These are phyloP conservation scores for Pleurotus salmoneostramineus DNA, from an alignment of 768 basidiomycete genomes.

Conservation along the genomic window DNA sequence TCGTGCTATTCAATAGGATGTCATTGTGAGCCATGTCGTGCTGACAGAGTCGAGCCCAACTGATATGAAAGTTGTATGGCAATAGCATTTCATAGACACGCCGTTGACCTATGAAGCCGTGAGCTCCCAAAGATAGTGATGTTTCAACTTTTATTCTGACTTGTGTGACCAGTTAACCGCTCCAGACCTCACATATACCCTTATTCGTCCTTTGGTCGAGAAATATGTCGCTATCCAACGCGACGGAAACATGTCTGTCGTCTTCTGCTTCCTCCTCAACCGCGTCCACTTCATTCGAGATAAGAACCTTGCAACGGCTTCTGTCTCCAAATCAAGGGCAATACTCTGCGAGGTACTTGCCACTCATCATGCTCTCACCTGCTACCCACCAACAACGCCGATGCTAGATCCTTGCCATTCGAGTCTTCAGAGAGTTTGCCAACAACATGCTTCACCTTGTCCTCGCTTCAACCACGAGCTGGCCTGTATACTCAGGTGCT, in stretches of 20 bases:
- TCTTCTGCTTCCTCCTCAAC: slow-evolving; percentile 88
- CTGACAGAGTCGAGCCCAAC: neutral
- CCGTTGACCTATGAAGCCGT: slow-evolving; percentile 82
- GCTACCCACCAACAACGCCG: neutral
- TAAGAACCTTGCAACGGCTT: slow-evolving; percentile 61
- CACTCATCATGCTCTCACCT: no score
- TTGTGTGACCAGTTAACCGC: slow-evolving; percentile 55
- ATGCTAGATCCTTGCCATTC: slow-evolving; percentile 67
- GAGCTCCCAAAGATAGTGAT: slow-evolving; percentile 20
- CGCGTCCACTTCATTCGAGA: slow-evolving; percentile 83
- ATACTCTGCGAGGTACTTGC: slow-evolving; percentile 62
- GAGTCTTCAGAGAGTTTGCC: slow-evolving; percentile 69
- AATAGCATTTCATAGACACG: slow-evolving; percentile 51
- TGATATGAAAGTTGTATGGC: neutral
- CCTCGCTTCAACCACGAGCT: slow-evolving; percentile 69
- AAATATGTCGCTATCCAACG: slow-evolving; percentile 77
- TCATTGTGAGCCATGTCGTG: slow-evolving; percentile 40
- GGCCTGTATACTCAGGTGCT: slow-evolving; percentile 79
- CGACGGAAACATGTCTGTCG: slow-evolving; percentile 74
- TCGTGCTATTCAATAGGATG: slow-evolving; percentile 39
- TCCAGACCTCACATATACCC: slow-evolving; percentile 88
- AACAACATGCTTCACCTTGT: slow-evolving; percentile 66
- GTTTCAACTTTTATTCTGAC: neutral
- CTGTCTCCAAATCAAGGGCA: slow-evolving; percentile 74
- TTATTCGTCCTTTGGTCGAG: slow-evolving; percentile 82